These are phyloP conservation scores for Diutina mesorugosa DNA, from an alignment of 1,139 yeast genomes.

Conservation along the genomic window DNA sequence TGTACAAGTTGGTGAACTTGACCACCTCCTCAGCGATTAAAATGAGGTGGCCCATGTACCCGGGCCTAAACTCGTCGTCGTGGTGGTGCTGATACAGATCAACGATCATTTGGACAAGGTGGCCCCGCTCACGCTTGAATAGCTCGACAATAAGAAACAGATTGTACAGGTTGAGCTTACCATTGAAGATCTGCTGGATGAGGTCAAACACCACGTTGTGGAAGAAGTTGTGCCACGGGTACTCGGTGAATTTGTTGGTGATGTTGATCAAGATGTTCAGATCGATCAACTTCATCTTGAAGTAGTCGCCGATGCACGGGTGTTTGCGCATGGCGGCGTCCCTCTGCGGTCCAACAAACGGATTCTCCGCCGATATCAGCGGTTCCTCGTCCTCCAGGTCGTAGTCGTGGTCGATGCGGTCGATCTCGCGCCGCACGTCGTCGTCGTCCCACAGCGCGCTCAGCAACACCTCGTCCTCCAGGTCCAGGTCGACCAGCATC, in stretches of 20 bases:
- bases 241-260: conserved; percentile 23
- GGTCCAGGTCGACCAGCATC: conserved; percentile 8
- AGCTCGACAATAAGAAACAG: conserved; percentile 33
- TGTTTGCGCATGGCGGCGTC: conserved; percentile 18
- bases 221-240: conserved; percentile 37
- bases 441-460: neutral
- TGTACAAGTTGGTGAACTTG: conserved; percentile 33
- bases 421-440: neutral
- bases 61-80: conserved; percentile 23
- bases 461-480: conserved; percentile 28
- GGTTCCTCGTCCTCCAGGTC: conserved; percentile 35
- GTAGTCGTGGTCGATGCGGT: conserved; percentile 10
- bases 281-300: conserved; percentile 29
- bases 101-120: conserved; percentile 23
- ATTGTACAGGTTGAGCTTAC: conserved; percentile 34
- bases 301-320: conserved; percentile 32
- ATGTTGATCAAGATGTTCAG: conserved; percentile 24
- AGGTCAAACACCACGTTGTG: conserved; percentile 39
- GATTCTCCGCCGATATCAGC: conserved; percentile 30
- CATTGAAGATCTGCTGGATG: conserved; percentile 35
- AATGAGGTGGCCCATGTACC: conserved; percentile 35
- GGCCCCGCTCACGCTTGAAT: conserved; percentile 17
- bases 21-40: conserved; percentile 37
- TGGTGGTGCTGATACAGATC: conserved; percentile 12
- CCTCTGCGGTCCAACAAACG: conserved; percentile 31